These are phyloP conservation scores for Echinochloa phyllopogon DNA, from an alignment of 176 grass and related monocot species.

Conservation along the genomic window DNA sequence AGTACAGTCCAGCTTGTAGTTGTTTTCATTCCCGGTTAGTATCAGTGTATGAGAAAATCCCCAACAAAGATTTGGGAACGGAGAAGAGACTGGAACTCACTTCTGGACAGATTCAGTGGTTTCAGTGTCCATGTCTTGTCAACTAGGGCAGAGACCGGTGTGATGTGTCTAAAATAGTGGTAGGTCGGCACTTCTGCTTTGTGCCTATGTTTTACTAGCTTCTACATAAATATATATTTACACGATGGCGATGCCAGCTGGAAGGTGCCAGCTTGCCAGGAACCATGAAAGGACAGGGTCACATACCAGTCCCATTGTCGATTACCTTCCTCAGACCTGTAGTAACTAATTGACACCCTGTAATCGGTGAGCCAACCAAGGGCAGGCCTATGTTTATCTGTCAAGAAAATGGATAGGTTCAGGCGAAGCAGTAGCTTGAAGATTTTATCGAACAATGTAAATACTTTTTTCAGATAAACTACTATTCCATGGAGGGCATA, in stretches of 20 bases:
- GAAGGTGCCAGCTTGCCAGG: constrained; percentile 12
- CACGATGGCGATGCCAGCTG: not conserved
- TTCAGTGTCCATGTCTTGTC: not conserved
- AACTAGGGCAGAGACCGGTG: not conserved
- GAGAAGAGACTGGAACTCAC: not conserved
- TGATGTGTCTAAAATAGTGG: constrained; percentile 19
- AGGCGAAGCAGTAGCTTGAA: not conserved
- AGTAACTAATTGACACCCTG: constrained; percentile 13
- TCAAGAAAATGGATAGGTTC: constrained; percentile 8
- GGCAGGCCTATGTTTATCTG: not conserved
- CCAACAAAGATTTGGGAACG: not conserved
- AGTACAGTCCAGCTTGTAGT: not conserved
- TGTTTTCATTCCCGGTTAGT: not conserved
- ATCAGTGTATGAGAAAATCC: not conserved
- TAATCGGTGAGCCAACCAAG: constrained; percentile 17
- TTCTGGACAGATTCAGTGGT: constrained; percentile 20
- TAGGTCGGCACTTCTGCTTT: constrained; percentile 41
- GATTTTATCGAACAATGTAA: not conserved
- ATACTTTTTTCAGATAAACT: not conserved
- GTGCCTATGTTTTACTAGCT: constrained; percentile 26
- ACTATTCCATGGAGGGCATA: not conserved
- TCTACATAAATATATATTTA: constrained; percentile 1
- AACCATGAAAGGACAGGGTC: constrained; percentile 12
- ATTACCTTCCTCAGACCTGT: constrained; percentile 21
- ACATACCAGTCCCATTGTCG: not conserved